Base-by-base conservation (phyloP, 2,329 filamentous ascomycete genomes). In the Aspergillus bombycis region DNA sequence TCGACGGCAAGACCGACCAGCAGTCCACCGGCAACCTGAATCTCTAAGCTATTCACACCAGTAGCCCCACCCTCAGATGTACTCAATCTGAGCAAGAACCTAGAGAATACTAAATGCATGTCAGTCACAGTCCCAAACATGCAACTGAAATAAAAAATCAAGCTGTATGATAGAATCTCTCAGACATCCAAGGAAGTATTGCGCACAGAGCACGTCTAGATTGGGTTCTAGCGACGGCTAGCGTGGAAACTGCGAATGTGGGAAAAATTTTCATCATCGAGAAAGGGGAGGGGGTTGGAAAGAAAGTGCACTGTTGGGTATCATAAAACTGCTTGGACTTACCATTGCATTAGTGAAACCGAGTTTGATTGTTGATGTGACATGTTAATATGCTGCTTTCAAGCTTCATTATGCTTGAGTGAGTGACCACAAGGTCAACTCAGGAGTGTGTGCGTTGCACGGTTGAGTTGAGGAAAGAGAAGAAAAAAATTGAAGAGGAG, bases 231-330 rank as follows among this genome's bases (percentile, higher is more conserved):
- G 58, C 73, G 73, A 75, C 71, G 73, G 65, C 75, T 76, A 75
- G 74, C 74, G 74, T 77, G 74, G 73, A 77, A 77, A 75, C 75
- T 77, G 74, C 77, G 77, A 78, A 79, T 78, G 77, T 78, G 75
- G 75, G 74, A 78, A 73, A 70, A 64, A 43, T 75, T 78, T 78
- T 78, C 77, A 79, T 79, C 77, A 78, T 78, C 48, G 56, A 62
- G 61, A 62, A 46, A 21, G 56, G 45, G 26, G 53, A 16, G 10
- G 41, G 10, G 23, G 38, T 16, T 38, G 16, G n/a, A n/a, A n/a
- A n/a, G n/a, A n/a, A 30, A 38, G 32, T 34, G 32, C n/a, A 5
- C 14, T 50, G 28, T 43, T 16, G 41, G 21, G 12, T n/a, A 19
- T 14, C 19, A 26, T 8, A 36, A 26, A 38, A 55, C 19, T 55